Percentiles rank a stretch among this genome's conserved stretches.
These are phyloP conservation scores for Pseudogymnoascus sp. DNA, from an alignment of 2,329 filamentous ascomycete genomes.

Conservation along the genomic window DNA sequence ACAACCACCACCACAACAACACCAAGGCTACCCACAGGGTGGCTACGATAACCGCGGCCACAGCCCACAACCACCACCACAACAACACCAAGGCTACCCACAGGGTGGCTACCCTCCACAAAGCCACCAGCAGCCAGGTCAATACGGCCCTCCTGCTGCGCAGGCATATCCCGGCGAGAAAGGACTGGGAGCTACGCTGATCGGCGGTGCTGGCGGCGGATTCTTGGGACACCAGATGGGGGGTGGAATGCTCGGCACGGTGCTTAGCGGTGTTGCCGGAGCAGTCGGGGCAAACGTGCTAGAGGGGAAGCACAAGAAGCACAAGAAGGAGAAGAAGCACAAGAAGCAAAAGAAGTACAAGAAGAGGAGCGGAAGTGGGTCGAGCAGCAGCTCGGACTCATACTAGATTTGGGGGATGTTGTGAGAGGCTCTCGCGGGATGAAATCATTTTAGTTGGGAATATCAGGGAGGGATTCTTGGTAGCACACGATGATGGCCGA, in stretches of 20 bases:
- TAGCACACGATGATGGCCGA: background rate
- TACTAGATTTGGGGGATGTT: background rate
- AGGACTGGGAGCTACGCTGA: slow-evolving; percentile 44
- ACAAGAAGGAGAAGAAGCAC: slow-evolving; percentile 23
- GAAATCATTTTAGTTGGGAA: background rate
- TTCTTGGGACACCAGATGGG: slow-evolving; percentile 46
- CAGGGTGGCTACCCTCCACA: slow-evolving; percentile 5
- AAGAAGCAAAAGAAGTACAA: slow-evolving; percentile 13
- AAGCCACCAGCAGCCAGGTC: slow-evolving; percentile 3
- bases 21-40: background rate
- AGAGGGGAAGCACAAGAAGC: slow-evolving; percentile 34
- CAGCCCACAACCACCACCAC: background rate
- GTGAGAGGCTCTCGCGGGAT: background rate
- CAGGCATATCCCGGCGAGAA: slow-evolving; percentile 31
- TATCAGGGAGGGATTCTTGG: background rate
- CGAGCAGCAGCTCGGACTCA: slow-evolving; percentile 3
- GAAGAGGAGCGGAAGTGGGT: background rate
- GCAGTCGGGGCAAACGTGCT: slow-evolving; percentile 48
- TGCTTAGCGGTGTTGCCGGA: slow-evolving; percentile 44
- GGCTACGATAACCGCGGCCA: slow-evolving; percentile 16
- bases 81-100: background rate
- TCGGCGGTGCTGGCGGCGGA: slow-evolving; percentile 46
- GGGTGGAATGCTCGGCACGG: slow-evolving; percentile 43
- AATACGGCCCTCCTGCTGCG: slow-evolving; percentile 11
- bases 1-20: background rate